Conservation (phyloP, 73 alveolate species). For the Paramecium biaurelia region DNA sequence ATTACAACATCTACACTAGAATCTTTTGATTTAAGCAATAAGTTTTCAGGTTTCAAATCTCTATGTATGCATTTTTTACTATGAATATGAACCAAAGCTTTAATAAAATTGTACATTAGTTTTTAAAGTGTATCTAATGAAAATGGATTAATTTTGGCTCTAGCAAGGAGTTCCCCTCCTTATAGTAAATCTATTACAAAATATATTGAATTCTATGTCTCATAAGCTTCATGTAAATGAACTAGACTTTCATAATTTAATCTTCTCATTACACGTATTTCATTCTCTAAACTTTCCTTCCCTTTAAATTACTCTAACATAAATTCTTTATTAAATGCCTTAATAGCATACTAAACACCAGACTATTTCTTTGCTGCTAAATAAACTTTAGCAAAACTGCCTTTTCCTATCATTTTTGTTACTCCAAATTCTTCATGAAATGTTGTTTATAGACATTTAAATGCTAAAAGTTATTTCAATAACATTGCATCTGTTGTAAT, state of each 20-base stretch:
- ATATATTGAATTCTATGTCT: conserved; percentile 57
- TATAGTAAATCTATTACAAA: conserved; percentile 54
- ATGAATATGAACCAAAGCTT: conserved; percentile 54
- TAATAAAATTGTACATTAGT: conserved; percentile 50
- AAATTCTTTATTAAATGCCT: conserved; percentile 64
- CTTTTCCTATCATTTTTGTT: conserved; percentile 65
- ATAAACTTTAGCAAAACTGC: conserved; percentile 61
- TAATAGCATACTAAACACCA: conserved; percentile 52
- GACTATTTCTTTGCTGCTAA: conserved; percentile 53
- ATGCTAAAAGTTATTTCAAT: conserved; percentile 5
- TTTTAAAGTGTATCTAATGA: background rate
- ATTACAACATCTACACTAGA: conserved; percentile 41
- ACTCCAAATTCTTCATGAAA: conserved; percentile 64
- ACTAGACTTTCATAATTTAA: conserved; percentile 43
- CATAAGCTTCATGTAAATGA: conserved; percentile 56
- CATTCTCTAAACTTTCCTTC: conserved; percentile 62
- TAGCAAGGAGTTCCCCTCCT: conserved; percentile 59
- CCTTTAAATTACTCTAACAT: conserved; percentile 60
- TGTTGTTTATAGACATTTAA: conserved; percentile 41
- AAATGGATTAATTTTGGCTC: conserved; percentile 14
- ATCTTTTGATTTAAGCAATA: conserved; percentile 30
- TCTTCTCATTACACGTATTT: conserved; percentile 58
- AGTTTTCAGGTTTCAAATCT: conserved; percentile 63
- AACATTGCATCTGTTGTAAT: background rate
- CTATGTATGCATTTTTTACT: conserved; percentile 52